Percentiles rank a stretch among this genome's conserved stretches.
These are phyloP conservation scores for Solanum hybrid DNA, from an alignment of 305 asterid genomes.

Conservation along the genomic window DNA sequence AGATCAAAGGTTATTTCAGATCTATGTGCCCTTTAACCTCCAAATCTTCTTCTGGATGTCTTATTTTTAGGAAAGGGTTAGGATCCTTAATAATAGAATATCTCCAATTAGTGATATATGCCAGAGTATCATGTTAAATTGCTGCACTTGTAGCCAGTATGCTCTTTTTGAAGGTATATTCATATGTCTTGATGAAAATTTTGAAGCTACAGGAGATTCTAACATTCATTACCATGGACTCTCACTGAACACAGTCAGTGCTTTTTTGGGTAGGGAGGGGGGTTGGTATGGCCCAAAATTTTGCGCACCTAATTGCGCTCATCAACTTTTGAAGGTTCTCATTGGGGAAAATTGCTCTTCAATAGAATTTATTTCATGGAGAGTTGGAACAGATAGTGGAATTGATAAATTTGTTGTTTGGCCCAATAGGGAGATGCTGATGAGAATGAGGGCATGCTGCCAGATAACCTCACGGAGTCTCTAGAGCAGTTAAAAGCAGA, in stretches of 20 bases:
- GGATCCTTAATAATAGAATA: background rate
- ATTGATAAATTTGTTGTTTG: background rate
- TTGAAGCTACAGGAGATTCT: background rate
- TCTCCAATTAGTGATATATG: background rate
- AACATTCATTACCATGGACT: background rate
- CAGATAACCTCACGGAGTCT: conserved; percentile 1
- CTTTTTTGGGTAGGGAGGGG: background rate
- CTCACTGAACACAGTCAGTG: background rate
- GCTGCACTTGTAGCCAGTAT: background rate
- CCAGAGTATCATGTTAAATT: background rate
- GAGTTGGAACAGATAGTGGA: background rate
- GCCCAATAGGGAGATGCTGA: conserved; percentile 31
- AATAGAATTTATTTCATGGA: background rate
- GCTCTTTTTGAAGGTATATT: background rate
- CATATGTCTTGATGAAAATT: background rate
- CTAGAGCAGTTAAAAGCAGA: conserved; percentile 58
- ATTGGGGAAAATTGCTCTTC: background rate
- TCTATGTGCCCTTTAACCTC: background rate
- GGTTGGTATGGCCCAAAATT: background rate
- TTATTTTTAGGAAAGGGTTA: background rate
- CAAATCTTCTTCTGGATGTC: background rate
- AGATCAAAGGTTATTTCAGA: conserved; percentile 35
- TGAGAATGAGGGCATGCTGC: conserved; percentile 20
- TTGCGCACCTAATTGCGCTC: background rate
- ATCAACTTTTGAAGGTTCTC: background rate